A percentile compares a stretch with the other conserved stretches of the same genome.
Evolutionary conservation across 768 basidiomycete species (phyloP).

Genomic region (Porphyrellus cyaneotinctus): DNA sequence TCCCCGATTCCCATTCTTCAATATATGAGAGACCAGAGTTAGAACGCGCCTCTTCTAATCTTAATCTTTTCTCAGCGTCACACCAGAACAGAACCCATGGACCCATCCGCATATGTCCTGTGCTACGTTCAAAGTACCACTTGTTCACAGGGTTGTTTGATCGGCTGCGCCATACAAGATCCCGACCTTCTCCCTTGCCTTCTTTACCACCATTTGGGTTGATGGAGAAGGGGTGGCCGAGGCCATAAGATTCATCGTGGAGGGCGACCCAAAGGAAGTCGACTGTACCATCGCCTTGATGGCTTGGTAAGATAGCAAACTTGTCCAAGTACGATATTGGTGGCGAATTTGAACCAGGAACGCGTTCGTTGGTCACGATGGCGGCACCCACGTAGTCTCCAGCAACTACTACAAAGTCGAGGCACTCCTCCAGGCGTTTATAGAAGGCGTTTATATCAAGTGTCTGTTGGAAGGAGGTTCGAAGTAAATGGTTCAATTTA

Average conservation of each 20-base stretch:
- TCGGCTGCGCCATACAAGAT: slow-evolving; percentile 94
- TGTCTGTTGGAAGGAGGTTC: slow-evolving; percentile 76
- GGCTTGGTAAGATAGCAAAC: slow-evolving; percentile 90
- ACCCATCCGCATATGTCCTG: slow-evolving; percentile 82
- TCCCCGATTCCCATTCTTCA: slow-evolving; percentile 72
- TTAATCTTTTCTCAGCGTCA: slow-evolving; percentile 86
- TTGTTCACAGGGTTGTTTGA: slow-evolving; percentile 95
- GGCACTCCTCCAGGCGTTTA: slow-evolving; percentile 61
- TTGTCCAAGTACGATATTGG: slow-evolving; percentile 95
- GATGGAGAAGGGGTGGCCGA: slow-evolving; percentile 88
- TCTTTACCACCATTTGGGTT: slow-evolving; percentile 94
- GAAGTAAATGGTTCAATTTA: slow-evolving; percentile 79
- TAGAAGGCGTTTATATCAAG: slow-evolving; percentile 78
- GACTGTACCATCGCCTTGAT: slow-evolving; percentile 98
- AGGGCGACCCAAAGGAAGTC: slow-evolving; percentile 99
- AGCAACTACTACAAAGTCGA: slow-evolving; percentile 91
- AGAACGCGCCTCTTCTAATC: slow-evolving; percentile 62
- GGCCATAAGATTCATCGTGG: slow-evolving; percentile 96
- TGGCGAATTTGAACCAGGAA: slow-evolving; percentile 28
- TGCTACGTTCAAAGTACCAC: slow-evolving; percentile 98
- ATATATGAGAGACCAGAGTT: slow-evolving; percentile 65
- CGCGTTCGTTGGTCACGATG: slow-evolving; percentile 72
- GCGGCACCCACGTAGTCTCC: slow-evolving; percentile 96
- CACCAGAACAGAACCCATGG: slow-evolving; percentile 98
- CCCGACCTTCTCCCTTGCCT: slow-evolving; percentile 85